Percentiles rank a stretch among this genome's conserved stretches.
These are phyloP conservation scores for Immersiporthe knoxdaviesiana DNA, from an alignment of 2,329 filamentous ascomycete species.

Conservation along the genomic window DNA sequence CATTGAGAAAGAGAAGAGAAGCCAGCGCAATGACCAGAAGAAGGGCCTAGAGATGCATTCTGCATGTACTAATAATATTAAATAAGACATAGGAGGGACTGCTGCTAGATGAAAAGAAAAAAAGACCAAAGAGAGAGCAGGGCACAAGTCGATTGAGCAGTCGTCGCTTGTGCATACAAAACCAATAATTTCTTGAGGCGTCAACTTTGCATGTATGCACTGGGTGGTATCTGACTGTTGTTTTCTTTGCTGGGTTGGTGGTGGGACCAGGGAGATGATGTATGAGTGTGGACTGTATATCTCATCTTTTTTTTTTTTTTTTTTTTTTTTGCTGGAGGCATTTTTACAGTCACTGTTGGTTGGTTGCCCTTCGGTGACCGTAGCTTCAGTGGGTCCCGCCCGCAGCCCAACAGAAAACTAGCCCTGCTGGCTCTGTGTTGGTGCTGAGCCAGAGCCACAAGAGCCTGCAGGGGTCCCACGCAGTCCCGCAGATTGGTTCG, in stretches of 20 bases:
- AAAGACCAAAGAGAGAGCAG: not conserved
- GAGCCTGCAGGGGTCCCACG: conserved; percentile 19
- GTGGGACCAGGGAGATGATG: not conserved
- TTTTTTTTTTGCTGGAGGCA: not conserved
- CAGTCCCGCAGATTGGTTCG: conserved; percentile 19
- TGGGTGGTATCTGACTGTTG: not conserved
- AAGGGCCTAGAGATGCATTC: not conserved
- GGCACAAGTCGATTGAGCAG: not conserved
- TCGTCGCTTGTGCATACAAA: not conserved
- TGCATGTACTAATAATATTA: conserved; percentile 11
- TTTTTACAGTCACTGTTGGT: not conserved
- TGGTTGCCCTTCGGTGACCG: conserved; percentile 25
- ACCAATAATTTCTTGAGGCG: not conserved
- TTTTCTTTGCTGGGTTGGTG: no score
- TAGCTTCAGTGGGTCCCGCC: conserved; percentile 14
- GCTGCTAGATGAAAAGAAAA: not conserved
- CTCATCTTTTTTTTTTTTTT: no score
- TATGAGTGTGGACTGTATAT: no score
- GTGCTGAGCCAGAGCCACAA: no score
- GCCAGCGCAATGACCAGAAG: not conserved
- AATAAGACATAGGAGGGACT: not conserved
- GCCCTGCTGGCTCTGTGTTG: conserved; percentile 25
- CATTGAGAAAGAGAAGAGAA: not conserved
- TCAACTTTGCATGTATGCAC: not conserved
- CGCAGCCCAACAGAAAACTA: conserved; percentile 27